Evolutionary conservation across 306 rosid species (phyloP), one percentile per base, ranked within the genome.

Genomic region (Lotus japonicus): DNA sequence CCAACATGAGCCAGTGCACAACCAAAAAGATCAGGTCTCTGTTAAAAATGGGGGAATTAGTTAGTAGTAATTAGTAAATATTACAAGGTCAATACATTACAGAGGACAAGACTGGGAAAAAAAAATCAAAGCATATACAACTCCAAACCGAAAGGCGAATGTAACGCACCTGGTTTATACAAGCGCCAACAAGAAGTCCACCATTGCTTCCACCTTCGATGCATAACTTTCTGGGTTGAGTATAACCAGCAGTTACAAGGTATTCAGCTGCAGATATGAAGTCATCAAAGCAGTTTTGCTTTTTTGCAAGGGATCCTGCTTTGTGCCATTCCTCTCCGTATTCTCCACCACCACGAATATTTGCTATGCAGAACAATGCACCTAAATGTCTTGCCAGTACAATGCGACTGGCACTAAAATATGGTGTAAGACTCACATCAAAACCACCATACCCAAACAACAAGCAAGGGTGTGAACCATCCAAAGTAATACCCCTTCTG

Each of bases 241-340:
- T 90, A 75, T 88, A 88, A 53, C 95, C 92, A 33, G 89, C 64
- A 68, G 96, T 86, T 71, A 90, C 76, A 71, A 94, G 96, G 74
- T 88, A 90, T 76, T 94, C 97, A 12, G 90, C 99, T 10, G 92
- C 85, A 78, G 95, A 85, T 68, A 94, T 88, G 86, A 90, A 94
- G 75, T 94, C 99, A 70, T 94, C 92, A 74, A 90, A 90, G 79
- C 99, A 94, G 74, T 84, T 94, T 81, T 94, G 99, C 84, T 94
- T 94, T 49, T 73, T 88, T 6, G 87, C 81, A 45, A 94, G 99
- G 57, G 97, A 83, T 12, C 97, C 99, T 61, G 95, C 89, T 85
- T 88, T 94, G 72, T 94, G 99, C 99, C 99, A 94, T 69, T 94
- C 92, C 86, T 94, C 97, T 60, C 99, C 99, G 39, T 90, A 94